Base-by-base conservation (phyloP, 1,284 basidiomycete genomes). In the Quambalaria eucalypti region DNA sequence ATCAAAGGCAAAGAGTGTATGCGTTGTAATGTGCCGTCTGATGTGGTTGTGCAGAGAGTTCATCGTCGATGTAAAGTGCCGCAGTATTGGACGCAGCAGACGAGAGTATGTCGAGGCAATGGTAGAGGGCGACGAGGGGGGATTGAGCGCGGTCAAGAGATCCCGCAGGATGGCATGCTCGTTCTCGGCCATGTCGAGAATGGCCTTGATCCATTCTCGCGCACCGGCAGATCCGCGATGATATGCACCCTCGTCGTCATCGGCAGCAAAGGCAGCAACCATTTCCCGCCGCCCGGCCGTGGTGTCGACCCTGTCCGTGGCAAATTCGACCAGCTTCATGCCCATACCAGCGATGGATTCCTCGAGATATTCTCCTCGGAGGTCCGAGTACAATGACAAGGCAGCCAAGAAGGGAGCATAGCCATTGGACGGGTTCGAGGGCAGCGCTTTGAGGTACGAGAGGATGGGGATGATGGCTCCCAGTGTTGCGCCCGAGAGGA, bases 1-100 rank as follows among this genome's bases (percentile, higher is more conserved):
- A 33, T 60, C 59, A 28, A 60, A 53, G 28, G 64, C 52, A 47
- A 74, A 64, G 19, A 71, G 60, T 14, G 64, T 71, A 23, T 73
- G 70, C 40, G 59, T 66, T 8, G 46, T 63, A 46, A 59, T 48
- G 40, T 64, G 62, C 29, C 59, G 59, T 29, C 60, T 62, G 26
- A 62, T 59, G 33, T 60, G 70, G 33, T 55, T 65, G 23, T 65
- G 60, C 6, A 71, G 52, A 1, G 61, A 66, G 47, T 62, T 64
- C 26, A 55, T 21, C 8, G 56, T 49, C 14, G 28, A 14, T n/a
- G 21, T 29, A 33, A 55, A 57, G n/a, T 39, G 42, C 9, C 47
- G 25, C 2, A 55, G 36, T 28, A 48, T 33, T 8, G 40, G 29
- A 23, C 48, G 49, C 16, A 57, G 23, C 33, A 57, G 51, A 14